These are phyloP conservation scores for Herpotrichia juniperi DNA, from an alignment of 2,329 filamentous ascomycete species.

Conservation along the genomic window DNA sequence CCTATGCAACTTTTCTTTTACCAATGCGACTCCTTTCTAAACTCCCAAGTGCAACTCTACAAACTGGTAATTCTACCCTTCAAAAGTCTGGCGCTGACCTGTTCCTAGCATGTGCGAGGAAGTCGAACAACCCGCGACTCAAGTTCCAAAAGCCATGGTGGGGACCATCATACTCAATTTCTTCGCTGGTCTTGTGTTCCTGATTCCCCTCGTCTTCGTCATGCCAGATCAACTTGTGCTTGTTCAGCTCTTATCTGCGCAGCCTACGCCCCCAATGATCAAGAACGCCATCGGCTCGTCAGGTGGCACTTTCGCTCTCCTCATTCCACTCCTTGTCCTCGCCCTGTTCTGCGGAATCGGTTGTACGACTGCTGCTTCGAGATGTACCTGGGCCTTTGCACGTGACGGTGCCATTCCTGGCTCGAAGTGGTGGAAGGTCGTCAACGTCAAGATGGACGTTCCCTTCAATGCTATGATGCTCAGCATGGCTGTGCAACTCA, in stretches of 20 bases:
- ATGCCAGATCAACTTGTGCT: slow-evolving; percentile 67
- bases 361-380: slow-evolving; percentile 71
- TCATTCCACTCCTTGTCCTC: slow-evolving; percentile 69
- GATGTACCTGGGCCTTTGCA: slow-evolving; percentile 72
- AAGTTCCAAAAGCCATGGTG: slow-evolving; percentile 77
- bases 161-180: slow-evolving; percentile 70
- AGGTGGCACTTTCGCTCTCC: slow-evolving; percentile 66
- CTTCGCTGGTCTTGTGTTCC: slow-evolving; percentile 68
- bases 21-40: slow-evolving; percentile 19
- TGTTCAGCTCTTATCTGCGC: slow-evolving; percentile 59
- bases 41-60: slow-evolving; percentile 16
- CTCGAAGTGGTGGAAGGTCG: slow-evolving; percentile 63
- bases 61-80: slow-evolving; percentile 8
- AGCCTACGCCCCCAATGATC: slow-evolving; percentile 70
- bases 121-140: slow-evolving; percentile 67
- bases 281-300: slow-evolving; percentile 65
- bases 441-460: slow-evolving; percentile 67
- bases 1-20: slow-evolving; percentile 15
- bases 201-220: slow-evolving; percentile 73
- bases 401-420: slow-evolving; percentile 74
- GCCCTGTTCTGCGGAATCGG: slow-evolving; percentile 71
- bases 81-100: slow-evolving; percentile 29
- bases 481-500: slow-evolving; percentile 67
- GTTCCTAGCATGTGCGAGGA: slow-evolving; percentile 73
- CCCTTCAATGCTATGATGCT: slow-evolving; percentile 77